Evolutionary conservation across 148 eudicot species (phyloP).

Genomic region (Rhododendron ovatum): DNA sequence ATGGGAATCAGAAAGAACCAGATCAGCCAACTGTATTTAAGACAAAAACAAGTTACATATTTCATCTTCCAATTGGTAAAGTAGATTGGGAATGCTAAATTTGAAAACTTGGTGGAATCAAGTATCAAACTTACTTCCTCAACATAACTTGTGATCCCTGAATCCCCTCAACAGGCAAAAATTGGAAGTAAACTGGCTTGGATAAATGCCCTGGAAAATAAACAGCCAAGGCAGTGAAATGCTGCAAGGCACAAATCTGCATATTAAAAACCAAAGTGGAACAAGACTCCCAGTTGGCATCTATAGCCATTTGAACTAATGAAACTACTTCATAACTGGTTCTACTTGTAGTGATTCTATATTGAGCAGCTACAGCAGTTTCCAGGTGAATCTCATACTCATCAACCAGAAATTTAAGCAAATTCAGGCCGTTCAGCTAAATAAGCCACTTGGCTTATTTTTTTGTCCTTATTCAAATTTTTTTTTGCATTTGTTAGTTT

Average conservation of each 20-base stretch:
- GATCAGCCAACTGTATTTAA: constrained; percentile 13
- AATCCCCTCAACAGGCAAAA: constrained; percentile 33
- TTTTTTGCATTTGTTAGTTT: no score
- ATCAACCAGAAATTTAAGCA: background rate
- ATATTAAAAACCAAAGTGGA: background rate
- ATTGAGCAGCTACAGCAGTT: background rate
- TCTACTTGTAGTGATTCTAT: background rate
- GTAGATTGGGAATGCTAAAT: background rate
- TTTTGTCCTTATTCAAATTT: no score
- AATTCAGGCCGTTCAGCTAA: no score
- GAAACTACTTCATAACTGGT: background rate
- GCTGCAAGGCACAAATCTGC: background rate
- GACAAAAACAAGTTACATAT: constrained; percentile 3
- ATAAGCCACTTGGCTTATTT: no score
- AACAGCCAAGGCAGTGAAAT: background rate
- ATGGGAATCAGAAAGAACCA: constrained; percentile 11
- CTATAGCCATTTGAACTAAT: background rate
- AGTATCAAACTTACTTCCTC: constrained; percentile 26
- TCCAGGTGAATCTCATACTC: constrained; percentile 1
- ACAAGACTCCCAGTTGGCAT: background rate
- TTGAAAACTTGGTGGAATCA: background rate
- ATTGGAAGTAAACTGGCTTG: constrained; percentile 16
- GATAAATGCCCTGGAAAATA: constrained; percentile 20
- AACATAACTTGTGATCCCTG: constrained; percentile 20
- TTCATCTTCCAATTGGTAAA: background rate